Percentiles rank a stretch among this genome's conserved stretches.
These are phyloP conservation scores for Ambrosiella cleistominuta DNA, from an alignment of 2,329 filamentous ascomycete genomes.

Conservation along the genomic window DNA sequence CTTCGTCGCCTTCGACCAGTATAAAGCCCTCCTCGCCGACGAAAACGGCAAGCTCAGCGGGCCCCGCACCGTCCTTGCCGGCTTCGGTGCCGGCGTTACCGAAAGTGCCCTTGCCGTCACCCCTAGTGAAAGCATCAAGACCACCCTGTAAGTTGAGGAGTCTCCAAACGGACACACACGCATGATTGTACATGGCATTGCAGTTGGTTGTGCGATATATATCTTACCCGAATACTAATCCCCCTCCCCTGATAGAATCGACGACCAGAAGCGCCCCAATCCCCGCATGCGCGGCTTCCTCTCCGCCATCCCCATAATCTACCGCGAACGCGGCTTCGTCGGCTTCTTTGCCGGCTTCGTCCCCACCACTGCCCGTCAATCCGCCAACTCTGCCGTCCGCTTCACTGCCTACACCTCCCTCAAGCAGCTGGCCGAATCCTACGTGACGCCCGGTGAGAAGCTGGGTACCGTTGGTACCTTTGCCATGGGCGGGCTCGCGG, in stretches of 20 bases:
- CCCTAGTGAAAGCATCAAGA: conserved; percentile 96
- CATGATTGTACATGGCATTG: not conserved
- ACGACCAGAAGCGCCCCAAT: conserved; percentile 73
- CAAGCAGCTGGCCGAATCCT: conserved; percentile 79
- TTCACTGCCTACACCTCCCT: conserved; percentile 84
- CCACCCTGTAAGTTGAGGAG: conserved; percentile 47
- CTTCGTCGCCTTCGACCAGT: conserved; percentile 92
- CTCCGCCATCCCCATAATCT: conserved; percentile 75
- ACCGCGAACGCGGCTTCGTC: conserved; percentile 66
- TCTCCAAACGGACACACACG: not conserved
- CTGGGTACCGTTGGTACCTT: conserved; percentile 77
- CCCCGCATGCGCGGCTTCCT: conserved; percentile 85
- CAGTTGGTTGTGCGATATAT: no score
- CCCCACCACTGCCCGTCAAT: conserved; percentile 84
- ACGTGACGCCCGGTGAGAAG: conserved; percentile 88
- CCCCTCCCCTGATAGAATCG: conserved; percentile 42
- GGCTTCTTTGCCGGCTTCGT: conserved; percentile 97
- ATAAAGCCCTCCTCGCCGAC: conserved; percentile 69
- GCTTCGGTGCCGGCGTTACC: conserved; percentile 86
- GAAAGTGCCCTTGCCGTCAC: conserved; percentile 89
- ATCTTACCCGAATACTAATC: not conserved
- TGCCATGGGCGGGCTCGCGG: conserved; percentile 73
- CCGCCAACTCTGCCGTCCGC: conserved; percentile 80
- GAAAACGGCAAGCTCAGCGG: conserved; percentile 76
- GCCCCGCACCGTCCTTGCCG: conserved; percentile 76